A percentile compares a stretch with the other conserved stretches of the same genome.
These are phyloP conservation scores for Austroboletus eburneus DNA, from an alignment of 768 basidiomycete genomes.

Conservation along the genomic window DNA sequence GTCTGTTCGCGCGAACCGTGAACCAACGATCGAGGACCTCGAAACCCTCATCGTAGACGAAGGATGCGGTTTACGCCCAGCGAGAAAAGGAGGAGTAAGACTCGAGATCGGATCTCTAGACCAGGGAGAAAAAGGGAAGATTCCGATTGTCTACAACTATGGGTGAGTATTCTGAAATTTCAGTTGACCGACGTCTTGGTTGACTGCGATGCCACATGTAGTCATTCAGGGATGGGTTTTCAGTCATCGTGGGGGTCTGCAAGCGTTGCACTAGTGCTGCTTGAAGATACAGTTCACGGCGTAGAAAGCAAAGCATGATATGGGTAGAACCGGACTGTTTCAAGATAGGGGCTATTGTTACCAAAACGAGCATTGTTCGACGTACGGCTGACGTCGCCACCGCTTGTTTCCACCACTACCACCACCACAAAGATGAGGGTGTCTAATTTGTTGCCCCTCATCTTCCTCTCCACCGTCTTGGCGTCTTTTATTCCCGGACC, in stretches of 20 bases:
- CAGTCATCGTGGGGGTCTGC: conserved; percentile 67
- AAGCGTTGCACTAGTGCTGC: conserved; percentile 40
- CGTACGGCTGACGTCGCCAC: background rate
- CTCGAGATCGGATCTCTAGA: conserved; percentile 46
- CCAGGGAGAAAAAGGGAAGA: conserved; percentile 21
- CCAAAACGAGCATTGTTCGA: background rate
- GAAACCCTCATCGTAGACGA: conserved; percentile 45
- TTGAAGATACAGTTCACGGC: conserved; percentile 38
- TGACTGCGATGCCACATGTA: conserved; percentile 15
- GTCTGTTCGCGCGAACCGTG: conserved; percentile 41
- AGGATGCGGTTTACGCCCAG: conserved; percentile 64
- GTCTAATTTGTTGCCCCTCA: conserved; percentile 31
- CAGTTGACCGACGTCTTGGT: background rate
- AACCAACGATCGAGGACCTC: conserved; percentile 48
- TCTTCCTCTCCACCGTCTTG: conserved; percentile 33
- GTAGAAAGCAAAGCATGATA: background rate
- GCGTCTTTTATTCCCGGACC: conserved; percentile 39
- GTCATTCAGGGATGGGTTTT: conserved; percentile 62
- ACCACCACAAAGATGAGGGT: conserved; percentile 36
- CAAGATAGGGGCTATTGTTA: background rate
- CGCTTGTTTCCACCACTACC: background rate
- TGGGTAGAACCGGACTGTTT: background rate
- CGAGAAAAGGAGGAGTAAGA: conserved; percentile 62
- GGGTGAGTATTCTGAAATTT: conserved; percentile 39
- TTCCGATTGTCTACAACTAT: conserved; percentile 61